Conservation (phyloP, 164 flowering plant genomes). For the Malania oleifera region DNA sequence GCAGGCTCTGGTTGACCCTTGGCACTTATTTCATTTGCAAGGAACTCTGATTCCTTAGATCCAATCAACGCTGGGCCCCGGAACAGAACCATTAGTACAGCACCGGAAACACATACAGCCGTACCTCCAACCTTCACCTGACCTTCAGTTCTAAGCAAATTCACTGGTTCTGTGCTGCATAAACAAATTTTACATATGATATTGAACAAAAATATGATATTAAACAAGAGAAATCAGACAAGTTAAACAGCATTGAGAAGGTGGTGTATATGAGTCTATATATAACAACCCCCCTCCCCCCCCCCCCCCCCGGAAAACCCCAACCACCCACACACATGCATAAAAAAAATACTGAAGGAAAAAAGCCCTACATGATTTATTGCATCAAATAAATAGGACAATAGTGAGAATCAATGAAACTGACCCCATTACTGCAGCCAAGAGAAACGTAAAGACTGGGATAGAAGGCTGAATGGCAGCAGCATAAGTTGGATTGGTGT, state of each 20-base stretch:
- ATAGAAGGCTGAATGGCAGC: conserved; percentile 92
- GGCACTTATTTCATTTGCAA: conserved; percentile 57
- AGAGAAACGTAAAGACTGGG: conserved; percentile 88
- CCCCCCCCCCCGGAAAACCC: no score
- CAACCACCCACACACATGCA: no score
- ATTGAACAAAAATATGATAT: conserved; percentile 6
- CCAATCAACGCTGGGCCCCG: conserved; percentile 84
- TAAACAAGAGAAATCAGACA: no score
- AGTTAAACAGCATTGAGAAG: no score
- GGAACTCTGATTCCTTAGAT: conserved; percentile 29
- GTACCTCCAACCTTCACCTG: conserved; percentile 86
- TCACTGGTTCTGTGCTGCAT: conserved; percentile 86
- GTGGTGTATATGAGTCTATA: no score
- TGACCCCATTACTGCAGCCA: conserved; percentile 87
- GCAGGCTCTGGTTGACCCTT: conserved; percentile 87
- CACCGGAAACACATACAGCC: conserved; percentile 79
- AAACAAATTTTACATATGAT: conserved; percentile 13
- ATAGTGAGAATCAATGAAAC: conserved; percentile 12
- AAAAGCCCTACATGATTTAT: no score
- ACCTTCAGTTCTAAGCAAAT: conserved; percentile 67
- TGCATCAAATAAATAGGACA: background rate
- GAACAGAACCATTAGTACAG: conserved; percentile 78
- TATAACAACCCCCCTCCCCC: no score
- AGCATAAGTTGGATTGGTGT: conserved; percentile 97
- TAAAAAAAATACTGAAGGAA: no score